Base-by-base conservation (phyloP, 495 filamentous ascomycete genomes). In the Staphylotrichum longicolle region DNA sequence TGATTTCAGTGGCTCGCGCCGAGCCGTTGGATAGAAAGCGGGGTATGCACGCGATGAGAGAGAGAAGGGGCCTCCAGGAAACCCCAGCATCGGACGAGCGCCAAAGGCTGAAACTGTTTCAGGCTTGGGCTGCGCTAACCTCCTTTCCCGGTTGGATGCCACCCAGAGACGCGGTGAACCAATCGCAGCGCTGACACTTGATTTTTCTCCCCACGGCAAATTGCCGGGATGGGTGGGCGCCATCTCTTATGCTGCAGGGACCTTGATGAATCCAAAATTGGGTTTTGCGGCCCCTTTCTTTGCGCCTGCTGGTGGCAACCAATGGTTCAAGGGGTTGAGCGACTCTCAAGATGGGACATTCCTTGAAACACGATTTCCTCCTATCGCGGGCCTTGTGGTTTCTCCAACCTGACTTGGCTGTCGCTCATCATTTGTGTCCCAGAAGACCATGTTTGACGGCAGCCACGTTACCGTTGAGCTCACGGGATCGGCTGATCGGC, bases 61-160 rank as follows among this genome's bases (percentile, higher is more conserved):
- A 66, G 66, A 48, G 40, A n/a, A 66, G 64, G 64, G 64, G 64
- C 44, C 49, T 34, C 32, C 35, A n/a, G 30, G 20, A 57, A 51
- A 41, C 33, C 50, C 44, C 32, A 44, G 39, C 34, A 59, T 63
- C 62, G 63, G 63, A 44, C n/a, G 57, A 60, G 47, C 50, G 53
- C 65, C 32, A 60, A 58, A 27, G 32, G 35, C 44, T 64, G 61
- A 62, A 67, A 67, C 61, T 41, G 65, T 67, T 64, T 64, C 65
- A 64, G 42, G 50, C 61, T 33, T 55, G 60, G 39, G 35, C 53
- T 53, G 39, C 54, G 54, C 54, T 55, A 54, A 45, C 35, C 8
- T 15, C 20, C 12, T 39, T 61, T 48, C 47, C 27, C 32, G 53
- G 45, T 58, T 54, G 56, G 20, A 15, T 42, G 10, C 48, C 32